Percentiles rank a stretch among this genome's conserved stretches.
phyloP scores from a whole-genome alignment of 257 asterid genomes.

The Fraxinus americana region DNA sequence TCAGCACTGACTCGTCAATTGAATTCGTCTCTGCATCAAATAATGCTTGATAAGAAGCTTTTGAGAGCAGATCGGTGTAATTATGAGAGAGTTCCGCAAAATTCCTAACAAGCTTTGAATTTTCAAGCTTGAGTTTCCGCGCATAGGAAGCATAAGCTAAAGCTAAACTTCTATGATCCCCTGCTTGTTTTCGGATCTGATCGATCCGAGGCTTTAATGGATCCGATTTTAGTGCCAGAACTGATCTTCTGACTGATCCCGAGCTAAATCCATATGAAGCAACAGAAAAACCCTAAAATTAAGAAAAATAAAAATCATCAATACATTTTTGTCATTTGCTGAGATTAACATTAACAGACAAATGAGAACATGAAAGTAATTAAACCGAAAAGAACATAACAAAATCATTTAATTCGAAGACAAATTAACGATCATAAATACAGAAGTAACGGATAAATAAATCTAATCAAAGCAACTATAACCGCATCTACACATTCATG shows the following conservation, averaged over 20 bases:
- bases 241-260: constrained; percentile 44
- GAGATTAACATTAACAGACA: background rate
- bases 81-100: constrained; percentile 66
- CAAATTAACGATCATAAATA: constrained; percentile 13
- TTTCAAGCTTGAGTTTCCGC: constrained; percentile 72
- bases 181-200: constrained; percentile 78
- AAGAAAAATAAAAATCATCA: constrained; percentile 8
- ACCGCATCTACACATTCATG: constrained; percentile 25
- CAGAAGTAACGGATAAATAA: constrained; percentile 10
- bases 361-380: constrained; percentile 11
- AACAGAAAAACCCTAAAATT: constrained; percentile 44
- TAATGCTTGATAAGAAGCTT: constrained; percentile 52
- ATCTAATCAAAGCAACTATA: constrained; percentile 26
- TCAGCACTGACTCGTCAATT: constrained; percentile 56
- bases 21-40: constrained; percentile 48
- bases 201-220: constrained; percentile 74
- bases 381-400: constrained; percentile 8
- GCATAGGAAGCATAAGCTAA: constrained; percentile 73
- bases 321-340: constrained; percentile 16
- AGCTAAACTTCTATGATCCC: constrained; percentile 62
- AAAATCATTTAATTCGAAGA: constrained; percentile 9
- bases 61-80: constrained; percentile 61
- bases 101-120: constrained; percentile 66
- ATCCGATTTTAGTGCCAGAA: constrained; percentile 64
- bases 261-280: constrained; percentile 38